Percentiles rank a stretch among this genome's conserved stretches.
phyloP scores from a whole-genome alignment of 176 grass and related monocot genomes.

The Stipa capillata region DNA sequence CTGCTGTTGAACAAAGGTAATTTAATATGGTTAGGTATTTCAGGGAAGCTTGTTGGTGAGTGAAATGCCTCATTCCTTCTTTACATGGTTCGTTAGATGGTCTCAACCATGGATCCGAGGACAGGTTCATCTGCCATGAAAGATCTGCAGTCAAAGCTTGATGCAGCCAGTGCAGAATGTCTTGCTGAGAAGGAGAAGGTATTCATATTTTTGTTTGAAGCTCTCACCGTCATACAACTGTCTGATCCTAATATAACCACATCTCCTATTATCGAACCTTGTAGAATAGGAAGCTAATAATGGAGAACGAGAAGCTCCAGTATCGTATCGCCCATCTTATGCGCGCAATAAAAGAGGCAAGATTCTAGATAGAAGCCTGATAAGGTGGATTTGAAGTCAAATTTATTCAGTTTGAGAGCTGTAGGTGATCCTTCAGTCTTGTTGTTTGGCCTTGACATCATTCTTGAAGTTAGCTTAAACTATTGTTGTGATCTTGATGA shows the following conservation, averaged over 20 bases:
- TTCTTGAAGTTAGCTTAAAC: background rate
- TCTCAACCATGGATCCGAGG: conserved; percentile 15
- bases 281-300: conserved; percentile 60
- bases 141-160: conserved; percentile 60
- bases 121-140: conserved; percentile 33
- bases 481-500: background rate
- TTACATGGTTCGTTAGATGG: conserved; percentile 32
- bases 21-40: conserved; percentile 10
- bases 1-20: conserved; percentile 55
- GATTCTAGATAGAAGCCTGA: conserved; percentile 37
- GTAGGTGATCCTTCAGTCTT: background rate
- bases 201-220: background rate
- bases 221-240: background rate
- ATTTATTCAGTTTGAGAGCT: background rate
- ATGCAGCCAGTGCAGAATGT: conserved; percentile 20
- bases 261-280: background rate
- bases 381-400: background rate
- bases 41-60: background rate
- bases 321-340: conserved; percentile 73
- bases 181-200: conserved; percentile 57
- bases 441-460: too few relatives aligned
- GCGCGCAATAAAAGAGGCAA: conserved; percentile 40
- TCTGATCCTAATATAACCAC: background rate
- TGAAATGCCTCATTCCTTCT: background rate
- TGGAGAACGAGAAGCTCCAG: conserved; percentile 71